A percentile compares a stretch with the other conserved stretches of the same genome.
phyloP scores from a whole-genome alignment of 805 yeast genomes.

The Kregervanrija delftensis region DNA sequence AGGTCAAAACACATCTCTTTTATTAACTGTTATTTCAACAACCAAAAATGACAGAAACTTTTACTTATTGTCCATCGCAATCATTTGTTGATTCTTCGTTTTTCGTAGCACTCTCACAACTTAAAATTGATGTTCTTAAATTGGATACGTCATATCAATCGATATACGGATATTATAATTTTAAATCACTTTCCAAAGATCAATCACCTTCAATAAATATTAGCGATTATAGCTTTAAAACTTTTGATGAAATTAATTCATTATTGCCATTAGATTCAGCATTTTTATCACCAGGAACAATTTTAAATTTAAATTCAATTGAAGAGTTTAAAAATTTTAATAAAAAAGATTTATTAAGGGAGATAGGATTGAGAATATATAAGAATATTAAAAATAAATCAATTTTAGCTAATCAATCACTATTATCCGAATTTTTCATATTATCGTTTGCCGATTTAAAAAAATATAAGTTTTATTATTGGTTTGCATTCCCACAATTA shows the following conservation, averaged over 20 bases:
- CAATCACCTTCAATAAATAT: conserved; percentile 25
- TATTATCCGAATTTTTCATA: conserved; percentile 38
- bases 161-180: conserved; percentile 35
- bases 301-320: conserved; percentile 67
- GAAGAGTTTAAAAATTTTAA: conserved; percentile 74
- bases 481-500: conserved; percentile 78
- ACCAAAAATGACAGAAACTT: too few species aligned
- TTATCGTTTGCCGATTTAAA: conserved; percentile 84
- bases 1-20: too few species aligned
- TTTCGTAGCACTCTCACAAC: conserved; percentile 64
- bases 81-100: conserved; percentile 85
- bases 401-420: conserved; percentile 32
- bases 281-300: conserved; percentile 27
- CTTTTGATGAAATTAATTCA: background rate
- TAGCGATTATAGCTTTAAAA: conserved; percentile 2
- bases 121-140: conserved; percentile 69
- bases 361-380: conserved; percentile 26
- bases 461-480: conserved; percentile 79
- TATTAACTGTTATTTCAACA: too few species aligned
- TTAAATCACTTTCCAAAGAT: conserved; percentile 23
- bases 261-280: conserved; percentile 8
- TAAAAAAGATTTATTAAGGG: conserved; percentile 50
- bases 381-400: conserved; percentile 27
- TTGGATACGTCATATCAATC: conserved; percentile 43
- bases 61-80: conserved; percentile 33